These are phyloP conservation scores for Penicillium pulvis DNA, from an alignment of 495 filamentous ascomycete species.

Conservation along the genomic window DNA sequence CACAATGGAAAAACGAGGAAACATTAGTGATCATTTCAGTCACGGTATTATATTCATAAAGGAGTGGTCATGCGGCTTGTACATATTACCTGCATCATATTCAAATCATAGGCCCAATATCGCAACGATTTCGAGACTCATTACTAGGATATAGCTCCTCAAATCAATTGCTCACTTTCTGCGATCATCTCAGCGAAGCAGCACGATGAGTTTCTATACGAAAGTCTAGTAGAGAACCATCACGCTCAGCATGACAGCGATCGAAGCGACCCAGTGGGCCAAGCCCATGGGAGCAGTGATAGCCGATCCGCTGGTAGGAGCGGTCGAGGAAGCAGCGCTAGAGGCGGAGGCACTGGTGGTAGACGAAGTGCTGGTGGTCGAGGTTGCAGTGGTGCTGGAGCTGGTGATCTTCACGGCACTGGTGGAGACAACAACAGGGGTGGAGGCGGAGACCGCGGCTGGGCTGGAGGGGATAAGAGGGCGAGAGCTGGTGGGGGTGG, in stretches of 20 bases:
- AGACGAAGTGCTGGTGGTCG: conserved; percentile 1
- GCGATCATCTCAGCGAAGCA: background rate
- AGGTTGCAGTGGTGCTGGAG: background rate
- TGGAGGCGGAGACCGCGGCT: background rate
- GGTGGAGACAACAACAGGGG: background rate
- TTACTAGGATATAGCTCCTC: background rate
- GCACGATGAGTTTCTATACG: background rate
- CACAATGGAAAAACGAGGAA: background rate
- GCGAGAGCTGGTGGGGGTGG: background rate
- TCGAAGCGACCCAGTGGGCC: background rate
- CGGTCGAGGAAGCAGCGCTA: background rate
- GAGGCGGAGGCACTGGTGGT: background rate
- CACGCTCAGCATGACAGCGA: background rate
- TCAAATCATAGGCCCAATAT: background rate
- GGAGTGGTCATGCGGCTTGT: background rate
- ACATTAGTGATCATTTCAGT: background rate
- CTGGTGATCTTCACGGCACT: background rate
- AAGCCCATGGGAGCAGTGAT: background rate
- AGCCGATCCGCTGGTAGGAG: background rate
- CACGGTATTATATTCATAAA: conserved; percentile 1
- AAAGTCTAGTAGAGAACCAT: background rate
- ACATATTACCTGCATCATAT: background rate
- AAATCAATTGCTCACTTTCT: background rate
- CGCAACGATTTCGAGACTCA: background rate
- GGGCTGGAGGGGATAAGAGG: background rate